These are phyloP conservation scores for Diaporthe humulicola DNA, from an alignment of 2,329 filamentous ascomycete genomes.

Conservation along the genomic window DNA sequence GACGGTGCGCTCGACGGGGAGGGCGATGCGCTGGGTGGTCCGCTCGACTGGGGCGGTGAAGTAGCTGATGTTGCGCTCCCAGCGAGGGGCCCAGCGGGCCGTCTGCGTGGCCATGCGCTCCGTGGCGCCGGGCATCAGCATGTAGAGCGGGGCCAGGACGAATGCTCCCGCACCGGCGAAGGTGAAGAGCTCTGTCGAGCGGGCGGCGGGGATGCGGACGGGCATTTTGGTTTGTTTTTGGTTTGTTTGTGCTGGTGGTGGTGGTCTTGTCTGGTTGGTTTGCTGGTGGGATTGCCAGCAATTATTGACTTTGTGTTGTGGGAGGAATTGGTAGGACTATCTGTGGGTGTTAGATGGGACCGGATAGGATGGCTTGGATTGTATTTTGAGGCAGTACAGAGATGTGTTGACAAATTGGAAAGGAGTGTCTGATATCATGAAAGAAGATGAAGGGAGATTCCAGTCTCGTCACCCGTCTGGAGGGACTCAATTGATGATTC, in stretches of 20 bases:
- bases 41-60: conserved; percentile 62
- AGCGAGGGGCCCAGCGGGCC: conserved; percentile 69
- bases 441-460: no score
- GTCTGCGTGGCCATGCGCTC: conserved; percentile 68
- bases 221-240: conserved; percentile 57
- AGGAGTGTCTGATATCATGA: background rate
- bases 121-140: conserved; percentile 68
- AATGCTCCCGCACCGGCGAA: conserved; percentile 67
- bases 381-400: background rate
- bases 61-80: conserved; percentile 70
- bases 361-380: no score
- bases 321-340: background rate
- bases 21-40: conserved; percentile 63
- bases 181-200: conserved; percentile 62
- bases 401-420: background rate
- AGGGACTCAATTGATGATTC: background rate
- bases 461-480: background rate
- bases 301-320: background rate
- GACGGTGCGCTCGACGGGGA: conserved; percentile 60
- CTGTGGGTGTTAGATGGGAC: background rate
- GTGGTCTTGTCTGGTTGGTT: conserved; percentile 6
- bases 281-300: background rate
- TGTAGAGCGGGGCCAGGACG: conserved; percentile 69
- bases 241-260: conserved; percentile 6
- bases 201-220: conserved; percentile 63